Evolutionary conservation across 148 eudicot genomes (phyloP).

Genomic region (Drosera capensis): DNA sequence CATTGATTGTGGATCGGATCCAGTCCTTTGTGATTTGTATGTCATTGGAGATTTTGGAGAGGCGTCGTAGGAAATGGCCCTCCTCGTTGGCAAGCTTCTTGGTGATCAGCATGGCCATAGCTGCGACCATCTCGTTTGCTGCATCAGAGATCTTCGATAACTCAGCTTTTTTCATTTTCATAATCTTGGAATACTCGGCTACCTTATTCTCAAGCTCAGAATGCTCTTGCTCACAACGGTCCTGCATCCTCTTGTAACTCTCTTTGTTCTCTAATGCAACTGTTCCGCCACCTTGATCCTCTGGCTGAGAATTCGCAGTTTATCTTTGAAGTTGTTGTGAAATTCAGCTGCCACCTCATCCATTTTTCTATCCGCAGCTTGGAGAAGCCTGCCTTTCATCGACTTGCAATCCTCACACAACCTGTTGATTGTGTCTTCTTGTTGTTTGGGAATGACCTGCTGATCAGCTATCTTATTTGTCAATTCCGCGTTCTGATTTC

Average conservation of each 20-base stretch:
- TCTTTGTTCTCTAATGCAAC: slow-evolving; percentile 54
- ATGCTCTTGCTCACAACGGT: slow-evolving; percentile 16
- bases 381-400: slow-evolving; percentile 10
- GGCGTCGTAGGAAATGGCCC: slow-evolving; percentile 26
- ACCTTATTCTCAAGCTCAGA: slow-evolving; percentile 14
- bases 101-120: slow-evolving; percentile 17
- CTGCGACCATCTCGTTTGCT: slow-evolving; percentile 22
- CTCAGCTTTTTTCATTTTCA: slow-evolving; percentile 12
- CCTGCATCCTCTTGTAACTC: slow-evolving; percentile 14
- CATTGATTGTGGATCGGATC: slow-evolving; percentile 33
- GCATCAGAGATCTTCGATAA: slow-evolving; percentile 18
- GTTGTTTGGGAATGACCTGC: slow-evolving; percentile 13
- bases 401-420: slow-evolving; percentile 14
- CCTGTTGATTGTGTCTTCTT: slow-evolving; percentile 19
- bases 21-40: slow-evolving; percentile 45
- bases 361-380: slow-evolving; percentile 38
- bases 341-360: slow-evolving; percentile 56
- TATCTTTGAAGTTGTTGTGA: slow-evolving; percentile 50
- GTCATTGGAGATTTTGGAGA: slow-evolving; percentile 38
- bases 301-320: slow-evolving; percentile 41
- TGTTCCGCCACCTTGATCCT: slow-evolving; percentile 74
- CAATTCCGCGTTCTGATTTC: slow-evolving; percentile 26
- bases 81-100: slow-evolving; percentile 28
- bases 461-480: slow-evolving; percentile 22
- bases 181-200: slow-evolving; percentile 1